Conservation (phyloP, 495 filamentous ascomycete species). For the Talaromyces liani region DNA sequence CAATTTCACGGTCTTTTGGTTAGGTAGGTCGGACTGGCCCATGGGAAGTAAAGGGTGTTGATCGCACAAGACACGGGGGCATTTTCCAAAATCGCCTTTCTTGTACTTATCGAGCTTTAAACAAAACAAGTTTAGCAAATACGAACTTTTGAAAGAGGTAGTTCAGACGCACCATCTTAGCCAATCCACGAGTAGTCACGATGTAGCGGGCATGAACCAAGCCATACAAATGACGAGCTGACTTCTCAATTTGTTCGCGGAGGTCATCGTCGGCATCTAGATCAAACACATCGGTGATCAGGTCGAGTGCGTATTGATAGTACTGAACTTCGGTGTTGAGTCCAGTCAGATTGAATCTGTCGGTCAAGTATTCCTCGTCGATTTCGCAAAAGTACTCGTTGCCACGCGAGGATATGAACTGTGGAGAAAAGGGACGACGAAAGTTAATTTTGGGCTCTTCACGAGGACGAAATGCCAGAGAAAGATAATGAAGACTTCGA, state of each 20-base stretch:
- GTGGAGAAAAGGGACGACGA: slow-evolving; percentile 9
- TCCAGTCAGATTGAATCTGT: slow-evolving; percentile 96
- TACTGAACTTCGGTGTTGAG: slow-evolving; percentile 96
- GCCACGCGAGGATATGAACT: slow-evolving; percentile 96
- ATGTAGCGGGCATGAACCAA: slow-evolving; percentile 96
- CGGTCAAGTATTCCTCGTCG: slow-evolving; percentile 96
- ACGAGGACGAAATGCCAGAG: slow-evolving; percentile 7
- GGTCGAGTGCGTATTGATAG: slow-evolving; percentile 96
- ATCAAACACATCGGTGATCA: slow-evolving; percentile 99
- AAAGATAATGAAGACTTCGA: slow-evolving; percentile 4
- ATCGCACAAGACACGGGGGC: slow-evolving; percentile 88
- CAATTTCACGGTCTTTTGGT: slow-evolving; percentile 82
- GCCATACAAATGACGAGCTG: slow-evolving; percentile 91
- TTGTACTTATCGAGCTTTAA: slow-evolving; percentile 94
- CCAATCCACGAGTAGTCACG: slow-evolving; percentile 85
- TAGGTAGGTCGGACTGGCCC: slow-evolving; percentile 81
- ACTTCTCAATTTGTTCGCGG: slow-evolving; percentile 96
- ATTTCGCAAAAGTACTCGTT: slow-evolving; percentile 99
- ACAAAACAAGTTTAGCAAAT: background rate
- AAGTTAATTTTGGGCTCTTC: background rate
- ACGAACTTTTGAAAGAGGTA: background rate
- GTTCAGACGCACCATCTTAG: slow-evolving; percentile 75
- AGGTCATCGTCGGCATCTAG: slow-evolving; percentile 98
- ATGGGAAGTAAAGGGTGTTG: slow-evolving; percentile 88
- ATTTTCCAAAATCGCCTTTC: slow-evolving; percentile 96